A percentile compares a stretch with the other conserved stretches of the same genome.
These are phyloP conservation scores for Aspergillus phoenicis DNA, from an alignment of 2,329 filamentous ascomycete genomes.

Conservation along the genomic window DNA sequence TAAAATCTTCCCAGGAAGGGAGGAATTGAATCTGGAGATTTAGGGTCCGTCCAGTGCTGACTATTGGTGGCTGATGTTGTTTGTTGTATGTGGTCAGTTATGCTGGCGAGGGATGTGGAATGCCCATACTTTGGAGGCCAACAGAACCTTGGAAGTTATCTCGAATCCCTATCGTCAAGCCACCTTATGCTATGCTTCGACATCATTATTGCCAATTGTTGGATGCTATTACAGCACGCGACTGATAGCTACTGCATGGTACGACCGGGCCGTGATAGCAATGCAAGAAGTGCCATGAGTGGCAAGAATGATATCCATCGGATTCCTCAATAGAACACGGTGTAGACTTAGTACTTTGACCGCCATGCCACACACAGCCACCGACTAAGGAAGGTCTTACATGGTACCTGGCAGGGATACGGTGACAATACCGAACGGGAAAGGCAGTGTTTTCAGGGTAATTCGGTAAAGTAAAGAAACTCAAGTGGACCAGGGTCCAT, in stretches of 20 bases:
- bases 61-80: not conserved
- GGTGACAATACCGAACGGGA: constrained; percentile 5
- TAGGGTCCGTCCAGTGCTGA: not conserved
- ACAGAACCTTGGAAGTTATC: not conserved
- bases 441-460: not conserved
- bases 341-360: not conserved
- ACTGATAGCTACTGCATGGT: not conserved
- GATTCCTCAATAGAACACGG: not conserved
- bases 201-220: not conserved
- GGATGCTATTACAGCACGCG: not conserved
- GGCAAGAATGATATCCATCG: not conserved
- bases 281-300: not conserved
- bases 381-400: too few relatives aligned
- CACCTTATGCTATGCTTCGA: not conserved
- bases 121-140: constrained; percentile 5
- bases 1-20: not conserved
- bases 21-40: not conserved
- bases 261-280: not conserved
- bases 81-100: constrained; percentile 12
- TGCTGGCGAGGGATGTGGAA: constrained; percentile 26
- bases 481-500: constrained; percentile 7
- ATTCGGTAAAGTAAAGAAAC: not conserved
- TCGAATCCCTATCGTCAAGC: not conserved
- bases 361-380: too few relatives aligned
- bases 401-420: not conserved